Percentiles rank a stretch among this genome's conserved stretches.
These are phyloP conservation scores for Rhinocladiella mackenziei DNA, from an alignment of 2,329 filamentous ascomycete species.

Conservation along the genomic window DNA sequence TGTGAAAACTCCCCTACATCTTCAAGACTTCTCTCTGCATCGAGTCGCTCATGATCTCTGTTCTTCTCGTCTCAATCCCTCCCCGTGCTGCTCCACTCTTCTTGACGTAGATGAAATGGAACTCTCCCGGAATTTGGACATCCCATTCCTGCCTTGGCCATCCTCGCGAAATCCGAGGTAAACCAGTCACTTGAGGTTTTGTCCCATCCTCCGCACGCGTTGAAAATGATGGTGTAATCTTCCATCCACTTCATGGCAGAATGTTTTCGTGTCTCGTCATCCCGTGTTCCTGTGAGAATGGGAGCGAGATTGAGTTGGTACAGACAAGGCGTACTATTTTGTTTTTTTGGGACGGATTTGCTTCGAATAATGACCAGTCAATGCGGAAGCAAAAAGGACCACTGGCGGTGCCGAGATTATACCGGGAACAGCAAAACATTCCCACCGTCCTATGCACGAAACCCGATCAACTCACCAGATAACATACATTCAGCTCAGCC, in stretches of 20 bases:
- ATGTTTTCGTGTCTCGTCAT: conserved; percentile 22
- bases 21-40: conserved; percentile 24
- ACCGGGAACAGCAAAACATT: too few relatives aligned
- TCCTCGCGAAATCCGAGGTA: conserved; percentile 14
- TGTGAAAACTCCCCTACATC: neutral
- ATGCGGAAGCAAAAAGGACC: neutral
- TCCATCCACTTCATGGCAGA: conserved; percentile 29
- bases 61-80: conserved; percentile 18
- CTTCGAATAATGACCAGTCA: neutral
- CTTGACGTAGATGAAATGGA: conserved; percentile 20
- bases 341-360: neutral
- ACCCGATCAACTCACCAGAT: too few relatives aligned
- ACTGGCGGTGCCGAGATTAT: too few relatives aligned
- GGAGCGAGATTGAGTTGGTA: conserved; percentile 19
- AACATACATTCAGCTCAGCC: too few relatives aligned
- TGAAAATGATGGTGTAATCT: conserved; percentile 21
- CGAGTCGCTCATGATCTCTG: conserved; percentile 22
- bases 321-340: conserved; percentile 21
- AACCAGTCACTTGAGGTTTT: conserved; percentile 16
- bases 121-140: conserved; percentile 23
- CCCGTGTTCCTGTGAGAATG: conserved; percentile 24
- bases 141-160: conserved; percentile 24
- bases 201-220: conserved; percentile 15
- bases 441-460: too few relatives aligned
- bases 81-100: conserved; percentile 18